A percentile compares a stretch with the other conserved stretches of the same genome.
Conservation (phyloP, 306 rosid genomes). For the Fragaria vesca region DNA sequence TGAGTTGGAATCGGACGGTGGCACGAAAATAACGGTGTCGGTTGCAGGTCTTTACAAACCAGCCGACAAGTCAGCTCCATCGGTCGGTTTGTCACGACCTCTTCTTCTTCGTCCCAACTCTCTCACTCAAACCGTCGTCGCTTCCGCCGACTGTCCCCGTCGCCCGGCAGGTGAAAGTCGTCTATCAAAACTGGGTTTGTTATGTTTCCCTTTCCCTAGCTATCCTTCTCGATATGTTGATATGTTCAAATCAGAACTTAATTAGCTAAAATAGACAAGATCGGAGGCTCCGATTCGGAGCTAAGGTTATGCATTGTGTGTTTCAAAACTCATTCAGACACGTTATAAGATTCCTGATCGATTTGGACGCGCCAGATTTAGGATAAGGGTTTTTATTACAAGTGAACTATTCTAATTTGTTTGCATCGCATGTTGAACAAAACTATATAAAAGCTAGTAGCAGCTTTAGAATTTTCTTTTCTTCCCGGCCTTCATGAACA, state of each 20-base stretch:
- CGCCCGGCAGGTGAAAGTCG: background rate
- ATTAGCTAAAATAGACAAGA: background rate
- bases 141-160: background rate
- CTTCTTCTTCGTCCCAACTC: background rate
- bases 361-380: background rate
- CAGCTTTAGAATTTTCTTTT: too few species aligned
- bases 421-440: background rate
- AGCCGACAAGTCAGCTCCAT: background rate
- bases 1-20: conserved; percentile 2
- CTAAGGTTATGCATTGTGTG: background rate
- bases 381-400: background rate
- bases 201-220: background rate
- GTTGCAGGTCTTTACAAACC: conserved; percentile 6
- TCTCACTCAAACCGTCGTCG: background rate
- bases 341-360: background rate
- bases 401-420: background rate
- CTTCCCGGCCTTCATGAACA: too few species aligned
- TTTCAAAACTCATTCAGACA: background rate
- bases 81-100: conserved; percentile 29
- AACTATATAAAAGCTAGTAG: background rate
- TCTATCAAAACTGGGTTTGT: background rate
- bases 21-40: conserved; percentile 7
- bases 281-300: too few species aligned
- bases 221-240: background rate
- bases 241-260: background rate